Evolutionary conservation across 1,139 yeast species (phyloP).

Genomic region (Debaryomyces subglobosus): DNA sequence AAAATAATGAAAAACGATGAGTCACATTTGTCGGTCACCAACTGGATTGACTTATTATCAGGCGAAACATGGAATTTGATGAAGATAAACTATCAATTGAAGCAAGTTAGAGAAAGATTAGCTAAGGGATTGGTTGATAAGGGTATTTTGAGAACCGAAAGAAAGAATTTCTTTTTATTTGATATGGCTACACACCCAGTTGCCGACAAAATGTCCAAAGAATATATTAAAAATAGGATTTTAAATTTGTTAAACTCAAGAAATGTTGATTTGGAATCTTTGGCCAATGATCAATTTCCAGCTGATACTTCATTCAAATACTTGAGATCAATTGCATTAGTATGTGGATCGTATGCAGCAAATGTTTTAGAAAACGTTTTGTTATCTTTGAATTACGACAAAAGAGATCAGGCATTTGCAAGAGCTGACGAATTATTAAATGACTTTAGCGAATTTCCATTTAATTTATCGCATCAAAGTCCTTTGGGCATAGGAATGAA

Average conservation of each 20-base stretch:
- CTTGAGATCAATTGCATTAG: constrained; percentile 79
- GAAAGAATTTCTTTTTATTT: constrained; percentile 88
- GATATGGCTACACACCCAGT: constrained; percentile 99
- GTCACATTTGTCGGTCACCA: constrained; percentile 75
- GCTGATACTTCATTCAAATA: constrained; percentile 67
- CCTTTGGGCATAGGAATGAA: constrained; percentile 78
- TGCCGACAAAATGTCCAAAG: constrained; percentile 79
- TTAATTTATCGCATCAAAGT: constrained; percentile 54
- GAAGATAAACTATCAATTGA: constrained; percentile 92
- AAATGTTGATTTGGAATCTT: constrained; percentile 56
- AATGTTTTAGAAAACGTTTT: constrained; percentile 93
- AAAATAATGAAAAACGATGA: constrained; percentile 87
- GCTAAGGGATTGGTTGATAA: constrained; percentile 97
- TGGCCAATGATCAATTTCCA: constrained; percentile 65
- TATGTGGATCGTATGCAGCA: constrained; percentile 92
- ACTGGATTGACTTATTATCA: constrained; percentile 92
- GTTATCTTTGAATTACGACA: constrained; percentile 77
- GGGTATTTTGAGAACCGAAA: constrained; percentile 94
- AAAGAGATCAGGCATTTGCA: constrained; percentile 89
- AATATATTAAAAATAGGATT: constrained; percentile 76
- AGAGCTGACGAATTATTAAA: constrained; percentile 88
- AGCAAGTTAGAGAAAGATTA: constrained; percentile 94
- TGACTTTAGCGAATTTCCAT: constrained; percentile 89
- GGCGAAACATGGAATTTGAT: constrained; percentile 98
- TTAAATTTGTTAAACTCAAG: constrained; percentile 71